These are phyloP conservation scores for Vitis hybrid DNA, from an alignment of 177 flowering plant species.

Conservation along the genomic window DNA sequence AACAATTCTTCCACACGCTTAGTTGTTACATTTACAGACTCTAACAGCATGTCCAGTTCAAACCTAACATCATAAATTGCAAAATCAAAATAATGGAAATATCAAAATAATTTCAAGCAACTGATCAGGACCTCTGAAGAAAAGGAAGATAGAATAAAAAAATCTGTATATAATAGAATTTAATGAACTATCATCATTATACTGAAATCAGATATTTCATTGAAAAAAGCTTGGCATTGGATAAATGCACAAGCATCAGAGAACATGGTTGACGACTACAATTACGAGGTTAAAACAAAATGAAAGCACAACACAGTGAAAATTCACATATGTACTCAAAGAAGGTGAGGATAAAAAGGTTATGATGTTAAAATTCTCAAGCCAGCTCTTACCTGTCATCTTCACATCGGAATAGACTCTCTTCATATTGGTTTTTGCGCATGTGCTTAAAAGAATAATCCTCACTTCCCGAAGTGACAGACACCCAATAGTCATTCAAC, in stretches of 20 bases:
- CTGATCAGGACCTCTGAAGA: neutral
- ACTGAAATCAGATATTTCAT: too few relatives aligned
- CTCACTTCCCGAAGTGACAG: constrained; percentile 98
- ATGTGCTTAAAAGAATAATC: constrained; percentile 97
- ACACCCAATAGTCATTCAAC: constrained; percentile 93
- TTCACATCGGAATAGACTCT: constrained; percentile 93
- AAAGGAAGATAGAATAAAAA: neutral
- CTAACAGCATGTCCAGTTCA: constrained; percentile 94
- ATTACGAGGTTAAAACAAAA: too few relatives aligned
- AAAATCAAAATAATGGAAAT: neutral
- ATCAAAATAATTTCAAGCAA: neutral
- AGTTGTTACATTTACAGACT: constrained; percentile 78
- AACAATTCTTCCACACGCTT: constrained; percentile 82
- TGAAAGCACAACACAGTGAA: too few relatives aligned
- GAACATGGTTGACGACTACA: too few relatives aligned
- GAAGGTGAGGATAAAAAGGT: neutral
- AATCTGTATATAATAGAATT: neutral
- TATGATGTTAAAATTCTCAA: neutral
- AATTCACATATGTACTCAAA: too few relatives aligned
- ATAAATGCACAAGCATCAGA: too few relatives aligned
- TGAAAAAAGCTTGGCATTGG: too few relatives aligned
- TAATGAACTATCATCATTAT: too few relatives aligned
- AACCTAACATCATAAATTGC: constrained; percentile 50
- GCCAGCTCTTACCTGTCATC: constrained; percentile 76
- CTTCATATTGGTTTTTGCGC: constrained; percentile 99